Conservation (phyloP, 1,284 basidiomycete species). For the Grifola frondosa region DNA sequence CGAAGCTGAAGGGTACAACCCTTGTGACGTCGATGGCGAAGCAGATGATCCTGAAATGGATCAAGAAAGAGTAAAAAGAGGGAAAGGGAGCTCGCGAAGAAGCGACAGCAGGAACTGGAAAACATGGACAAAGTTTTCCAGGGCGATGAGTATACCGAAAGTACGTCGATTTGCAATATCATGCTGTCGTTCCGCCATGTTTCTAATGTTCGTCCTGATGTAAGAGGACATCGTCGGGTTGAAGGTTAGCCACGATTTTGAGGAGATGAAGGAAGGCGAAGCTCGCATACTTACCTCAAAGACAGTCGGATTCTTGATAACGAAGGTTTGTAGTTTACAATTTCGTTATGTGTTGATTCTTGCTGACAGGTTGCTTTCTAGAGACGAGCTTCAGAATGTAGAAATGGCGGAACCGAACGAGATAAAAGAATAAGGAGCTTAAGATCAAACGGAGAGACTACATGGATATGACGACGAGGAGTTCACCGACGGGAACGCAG, state of each 20-base stretch:
- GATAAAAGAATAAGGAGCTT: conserved; percentile 77
- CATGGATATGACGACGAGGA: conserved; percentile 97
- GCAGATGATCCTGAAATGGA: conserved; percentile 80
- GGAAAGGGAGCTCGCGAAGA: conserved; percentile 80
- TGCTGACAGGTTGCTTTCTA: conserved; percentile 39
- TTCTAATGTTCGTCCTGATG: conserved; percentile 1
- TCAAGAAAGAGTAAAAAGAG: conserved; percentile 86
- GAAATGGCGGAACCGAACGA: conserved; percentile 86
- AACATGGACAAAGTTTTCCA: conserved; percentile 77
- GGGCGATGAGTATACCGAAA: conserved; percentile 75
- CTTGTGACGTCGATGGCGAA: conserved; percentile 77
- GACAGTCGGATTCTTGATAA: conserved; percentile 92
- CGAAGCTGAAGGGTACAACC: conserved; percentile 86
- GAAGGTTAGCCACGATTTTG: conserved; percentile 94
- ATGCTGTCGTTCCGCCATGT: conserved; percentile 2
- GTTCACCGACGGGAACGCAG: conserved; percentile 71
- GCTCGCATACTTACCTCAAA: conserved; percentile 96
- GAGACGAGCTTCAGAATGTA: conserved; percentile 96
- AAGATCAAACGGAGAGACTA: conserved; percentile 92
- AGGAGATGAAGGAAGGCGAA: conserved; percentile 89
- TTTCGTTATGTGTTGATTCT: neutral
- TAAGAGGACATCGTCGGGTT: conserved; percentile 87
- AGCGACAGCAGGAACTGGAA: conserved; percentile 76
- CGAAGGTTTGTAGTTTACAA: conserved; percentile 59
- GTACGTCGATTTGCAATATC: conserved; percentile 51